phyloP scores from a whole-genome alignment of 257 asterid genomes.

The Leptodermis oblonga region DNA sequence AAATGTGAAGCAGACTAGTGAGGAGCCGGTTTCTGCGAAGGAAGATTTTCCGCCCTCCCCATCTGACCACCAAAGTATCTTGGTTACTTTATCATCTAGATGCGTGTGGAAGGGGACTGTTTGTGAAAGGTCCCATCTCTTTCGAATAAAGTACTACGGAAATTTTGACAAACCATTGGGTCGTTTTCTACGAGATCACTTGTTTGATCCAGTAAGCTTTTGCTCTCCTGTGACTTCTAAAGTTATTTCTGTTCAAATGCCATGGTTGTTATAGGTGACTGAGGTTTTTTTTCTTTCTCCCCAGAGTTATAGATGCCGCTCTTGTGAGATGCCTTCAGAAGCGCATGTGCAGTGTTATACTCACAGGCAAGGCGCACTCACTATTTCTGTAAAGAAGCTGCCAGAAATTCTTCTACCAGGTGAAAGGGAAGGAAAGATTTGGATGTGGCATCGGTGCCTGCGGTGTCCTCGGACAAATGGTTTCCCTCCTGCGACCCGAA shows the following conservation, averaged over 20 bases:
- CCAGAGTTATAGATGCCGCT: constrained; percentile 75
- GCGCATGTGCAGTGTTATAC: constrained; percentile 97
- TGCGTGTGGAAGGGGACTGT: constrained; percentile 97
- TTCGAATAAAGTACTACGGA: constrained; percentile 87
- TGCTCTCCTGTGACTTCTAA: constrained; percentile 12
- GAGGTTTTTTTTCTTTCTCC: constrained; percentile 19
- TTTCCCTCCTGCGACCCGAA: constrained; percentile 90
- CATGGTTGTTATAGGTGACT: constrained; percentile 10
- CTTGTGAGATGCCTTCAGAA: constrained; percentile 92
- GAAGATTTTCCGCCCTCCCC: constrained; percentile 88
- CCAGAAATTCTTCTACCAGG: constrained; percentile 76
- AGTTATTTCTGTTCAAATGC: constrained; percentile 1
- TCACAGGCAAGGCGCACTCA: constrained; percentile 91
- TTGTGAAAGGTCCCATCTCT: constrained; percentile 86
- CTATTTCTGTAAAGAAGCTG: constrained; percentile 86
- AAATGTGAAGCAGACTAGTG: constrained; percentile 35
- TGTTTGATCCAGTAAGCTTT: constrained; percentile 79
- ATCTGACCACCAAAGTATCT: constrained; percentile 86
- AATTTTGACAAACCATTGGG: constrained; percentile 92
- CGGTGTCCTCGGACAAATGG: constrained; percentile 83
- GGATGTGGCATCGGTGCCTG: constrained; percentile 99
- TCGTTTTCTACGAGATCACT: constrained; percentile 80
- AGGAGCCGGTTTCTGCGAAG: constrained; percentile 43
- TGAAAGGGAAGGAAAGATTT: constrained; percentile 80
- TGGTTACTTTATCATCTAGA: constrained; percentile 85